Percentiles rank a stretch among this genome's conserved stretches.
Evolutionary conservation across 345 rosid species (phyloP).

Genomic region (Bretschneidera sinensis): DNA sequence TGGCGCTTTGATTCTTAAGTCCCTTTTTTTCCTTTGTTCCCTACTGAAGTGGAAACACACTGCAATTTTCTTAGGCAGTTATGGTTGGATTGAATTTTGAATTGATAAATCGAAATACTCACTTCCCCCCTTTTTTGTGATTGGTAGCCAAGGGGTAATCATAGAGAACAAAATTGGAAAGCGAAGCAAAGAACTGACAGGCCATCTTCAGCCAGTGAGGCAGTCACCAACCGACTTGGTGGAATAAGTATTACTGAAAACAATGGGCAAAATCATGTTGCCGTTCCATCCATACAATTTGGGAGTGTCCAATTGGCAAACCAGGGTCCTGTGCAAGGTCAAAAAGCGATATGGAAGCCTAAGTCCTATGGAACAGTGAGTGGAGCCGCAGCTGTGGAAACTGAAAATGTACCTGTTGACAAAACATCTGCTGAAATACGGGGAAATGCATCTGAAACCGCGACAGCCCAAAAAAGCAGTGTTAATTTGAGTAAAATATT

Average conservation of each 20-base stretch:
- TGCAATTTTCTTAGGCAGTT: slow-evolving; percentile 2
- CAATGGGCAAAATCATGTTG: slow-evolving; percentile 22
- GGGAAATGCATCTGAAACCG: slow-evolving; percentile 18
- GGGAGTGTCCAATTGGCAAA: slow-evolving; percentile 18
- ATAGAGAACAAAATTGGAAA: slow-evolving; percentile 31
- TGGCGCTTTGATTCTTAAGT: background rate
- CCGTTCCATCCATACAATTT: slow-evolving; percentile 13
- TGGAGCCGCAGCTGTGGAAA: slow-evolving; percentile 30
- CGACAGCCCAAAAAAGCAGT: slow-evolving; percentile 21
- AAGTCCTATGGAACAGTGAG: slow-evolving; percentile 52
- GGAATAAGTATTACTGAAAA: slow-evolving; percentile 46
- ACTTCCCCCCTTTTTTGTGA: background rate
- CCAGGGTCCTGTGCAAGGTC: slow-evolving; percentile 16
- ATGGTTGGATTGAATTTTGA: background rate
- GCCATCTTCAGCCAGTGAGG: slow-evolving; percentile 31
- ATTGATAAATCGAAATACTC: background rate
- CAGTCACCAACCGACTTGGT: slow-evolving; percentile 33
- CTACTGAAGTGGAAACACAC: background rate
- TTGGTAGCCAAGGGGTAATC: slow-evolving; percentile 34
- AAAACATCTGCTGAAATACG: slow-evolving; percentile 13
- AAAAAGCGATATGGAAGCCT: slow-evolving; percentile 43
- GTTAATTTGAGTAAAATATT: slow-evolving; percentile 44
- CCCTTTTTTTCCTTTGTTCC: background rate
- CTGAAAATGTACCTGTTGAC: slow-evolving; percentile 23
- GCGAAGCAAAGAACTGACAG: slow-evolving; percentile 18